Evolutionary conservation across 176 grass and related monocot genomes (phyloP).

Genomic region (Zea mays): Zm-B73-REFERENCE-NAM-5.0 NC_050099.1:248197001-248197500

Average conservation of each 20-base stretch:
- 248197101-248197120: slow-evolving; percentile 8
- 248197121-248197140: slow-evolving; percentile 39
- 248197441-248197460: too few species aligned
- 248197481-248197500: too few species aligned
- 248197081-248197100: background rate
- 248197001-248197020: slow-evolving; percentile 18
- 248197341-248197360: slow-evolving; percentile 85
- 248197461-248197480: too few species aligned
- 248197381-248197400: slow-evolving; percentile 71
- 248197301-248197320: slow-evolving; percentile 3
- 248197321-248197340: slow-evolving; percentile 71
- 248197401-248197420: slow-evolving; percentile 52
- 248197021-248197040: slow-evolving; percentile 33
- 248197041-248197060: slow-evolving; percentile 27
- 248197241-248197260: slow-evolving; percentile 2
- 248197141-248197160: slow-evolving; percentile 49
- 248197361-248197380: slow-evolving; percentile 75
- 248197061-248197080: slow-evolving; percentile 26
- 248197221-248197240: slow-evolving; percentile 85
- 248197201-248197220: slow-evolving; percentile 75
- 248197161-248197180: slow-evolving; percentile 84
- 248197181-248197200: slow-evolving; percentile 84
- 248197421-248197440: background rate
- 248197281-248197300: background rate
- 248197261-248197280: slow-evolving; percentile 16